Percentiles rank a stretch among this genome's conserved stretches.
These are phyloP conservation scores for Delonix regia DNA, from an alignment of 306 rosid genomes.

Conservation along the genomic window DNA sequence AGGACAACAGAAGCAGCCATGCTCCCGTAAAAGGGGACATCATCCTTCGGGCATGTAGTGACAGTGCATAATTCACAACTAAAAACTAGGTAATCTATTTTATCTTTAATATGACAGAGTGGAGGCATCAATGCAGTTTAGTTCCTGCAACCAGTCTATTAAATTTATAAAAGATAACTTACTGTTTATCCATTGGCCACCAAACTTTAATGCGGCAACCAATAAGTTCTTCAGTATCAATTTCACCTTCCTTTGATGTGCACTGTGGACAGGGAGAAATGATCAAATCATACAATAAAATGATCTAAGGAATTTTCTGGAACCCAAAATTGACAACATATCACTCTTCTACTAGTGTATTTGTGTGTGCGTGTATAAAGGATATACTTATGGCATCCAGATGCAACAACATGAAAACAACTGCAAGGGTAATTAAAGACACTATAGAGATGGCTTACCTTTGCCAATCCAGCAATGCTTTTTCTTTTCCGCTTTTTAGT, in stretches of 20 bases:
- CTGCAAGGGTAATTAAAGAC: not conserved
- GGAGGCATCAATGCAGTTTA: slow-evolving; percentile 29
- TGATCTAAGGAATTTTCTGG: not conserved
- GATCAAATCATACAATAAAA: slow-evolving; percentile 37
- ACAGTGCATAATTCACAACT: slow-evolving; percentile 11
- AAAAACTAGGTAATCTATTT: not conserved
- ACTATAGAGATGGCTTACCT: slow-evolving; percentile 48
- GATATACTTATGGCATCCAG: not conserved
- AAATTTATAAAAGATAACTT: slow-evolving; percentile 41
- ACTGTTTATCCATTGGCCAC: slow-evolving; percentile 99
- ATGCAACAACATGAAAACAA: not conserved
- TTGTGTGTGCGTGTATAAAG: not conserved
- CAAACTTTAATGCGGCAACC: slow-evolving; percentile 97
- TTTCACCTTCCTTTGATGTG: slow-evolving; percentile 61
- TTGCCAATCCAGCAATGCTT: slow-evolving; percentile 66
- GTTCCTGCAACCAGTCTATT: slow-evolving; percentile 27
- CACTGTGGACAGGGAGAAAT: slow-evolving; percentile 53
- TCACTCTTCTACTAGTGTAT: not conserved
- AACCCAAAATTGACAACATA: not conserved
- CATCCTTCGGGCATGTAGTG: not conserved
- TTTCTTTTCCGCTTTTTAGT: slow-evolving; percentile 70
- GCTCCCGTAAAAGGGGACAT: not conserved
- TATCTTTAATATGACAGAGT: slow-evolving; percentile 26
- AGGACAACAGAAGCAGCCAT: slow-evolving; percentile 17
- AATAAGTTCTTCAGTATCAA: slow-evolving; percentile 75